phyloP scores from a whole-genome alignment of 108 stramenopile genomes.

The Bacterosira constricta region DNA sequence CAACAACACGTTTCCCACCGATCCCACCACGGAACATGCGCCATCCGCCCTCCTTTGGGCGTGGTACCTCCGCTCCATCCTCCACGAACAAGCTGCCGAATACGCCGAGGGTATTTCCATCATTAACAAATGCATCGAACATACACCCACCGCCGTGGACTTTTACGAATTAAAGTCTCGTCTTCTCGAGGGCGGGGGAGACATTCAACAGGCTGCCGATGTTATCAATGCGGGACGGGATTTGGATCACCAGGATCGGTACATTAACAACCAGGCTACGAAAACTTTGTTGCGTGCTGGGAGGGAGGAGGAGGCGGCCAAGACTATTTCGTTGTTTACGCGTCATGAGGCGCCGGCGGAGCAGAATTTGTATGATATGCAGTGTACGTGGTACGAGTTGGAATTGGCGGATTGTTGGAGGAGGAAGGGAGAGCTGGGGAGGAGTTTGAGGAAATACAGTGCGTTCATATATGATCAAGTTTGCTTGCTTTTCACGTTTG shows the following conservation, averaged over 20 bases:
- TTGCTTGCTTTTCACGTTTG: too few species aligned
- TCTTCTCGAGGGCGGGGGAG: conserved; percentile 87
- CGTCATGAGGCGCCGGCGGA: conserved; percentile 94
- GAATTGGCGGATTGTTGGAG: conserved; percentile 81
- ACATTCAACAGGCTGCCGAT: conserved; percentile 86
- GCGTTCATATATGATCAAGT: too few species aligned
- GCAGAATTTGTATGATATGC: conserved; percentile 96
- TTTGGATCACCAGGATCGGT: conserved; percentile 95
- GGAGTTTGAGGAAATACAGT: conserved; percentile 85
- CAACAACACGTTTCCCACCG: conserved; percentile 49
- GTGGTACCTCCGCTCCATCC: conserved; percentile 81
- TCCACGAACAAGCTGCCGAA: conserved; percentile 82
- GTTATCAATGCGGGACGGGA: conserved; percentile 85
- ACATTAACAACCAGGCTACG: conserved; percentile 97
- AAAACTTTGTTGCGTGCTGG: conserved; percentile 95
- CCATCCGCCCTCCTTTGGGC: conserved; percentile 86
- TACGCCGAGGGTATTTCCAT: conserved; percentile 71
- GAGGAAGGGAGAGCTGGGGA: conserved; percentile 68
- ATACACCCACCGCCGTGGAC: conserved; percentile 94
- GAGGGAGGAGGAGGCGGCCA: conserved; percentile 77
- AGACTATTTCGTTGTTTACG: conserved; percentile 84
- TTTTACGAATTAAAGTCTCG: conserved; percentile 87
- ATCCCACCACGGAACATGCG: conserved; percentile 53
- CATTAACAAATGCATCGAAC: conserved; percentile 88
- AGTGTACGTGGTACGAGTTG: conserved; percentile 97